Percentiles rank a stretch among this genome's conserved stretches.
These are phyloP conservation scores for Macrophomina tecta DNA, from an alignment of 2,329 filamentous ascomycete genomes.

Conservation along the genomic window DNA sequence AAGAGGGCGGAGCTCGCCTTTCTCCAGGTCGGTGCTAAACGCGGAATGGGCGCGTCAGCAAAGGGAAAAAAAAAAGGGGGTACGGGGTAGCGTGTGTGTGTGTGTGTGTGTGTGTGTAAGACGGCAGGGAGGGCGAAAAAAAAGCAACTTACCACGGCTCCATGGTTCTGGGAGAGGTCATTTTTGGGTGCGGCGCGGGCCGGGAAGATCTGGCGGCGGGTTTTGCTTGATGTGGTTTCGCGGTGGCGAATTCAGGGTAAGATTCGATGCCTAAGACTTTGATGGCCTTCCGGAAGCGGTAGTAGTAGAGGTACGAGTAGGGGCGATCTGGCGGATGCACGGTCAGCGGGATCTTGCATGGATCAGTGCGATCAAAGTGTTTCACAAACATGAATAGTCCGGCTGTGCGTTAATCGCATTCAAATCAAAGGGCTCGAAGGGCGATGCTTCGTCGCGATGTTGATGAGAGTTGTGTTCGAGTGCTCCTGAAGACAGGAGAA, in stretches of 20 bases:
- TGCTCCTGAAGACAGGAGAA: conserved; percentile 18
- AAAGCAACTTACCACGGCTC: conserved; percentile 1
- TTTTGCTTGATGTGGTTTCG: background rate
- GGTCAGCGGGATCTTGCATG: conserved; percentile 10
- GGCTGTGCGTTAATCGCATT: background rate
- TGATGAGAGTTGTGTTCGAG: conserved; percentile 5
- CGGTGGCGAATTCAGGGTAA: conserved; percentile 2
- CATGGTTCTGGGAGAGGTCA: conserved; percentile 3
- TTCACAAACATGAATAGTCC: conserved; percentile 12
- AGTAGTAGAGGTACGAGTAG: conserved; percentile 14
- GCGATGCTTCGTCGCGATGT: background rate
- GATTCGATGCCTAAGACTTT: background rate
- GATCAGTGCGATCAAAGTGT: conserved; percentile 16
- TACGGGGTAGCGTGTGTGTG: too few species aligned
- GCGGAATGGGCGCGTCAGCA: too few species aligned
- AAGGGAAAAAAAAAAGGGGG: background rate
- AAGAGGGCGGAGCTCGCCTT: conserved; percentile 18
- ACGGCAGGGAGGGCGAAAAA: background rate
- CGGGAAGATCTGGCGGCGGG: background rate
- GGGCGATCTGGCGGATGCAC: conserved; percentile 16
- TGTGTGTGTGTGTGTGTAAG: background rate
- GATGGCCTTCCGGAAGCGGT: conserved; percentile 8
- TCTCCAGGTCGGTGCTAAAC: conserved; percentile 15
- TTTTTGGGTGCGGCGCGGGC: conserved; percentile 12
- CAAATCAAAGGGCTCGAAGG: background rate